Evolutionary conservation across 148 eudicot genomes (phyloP).

Genomic region (Polygonum maritimum): DNA sequence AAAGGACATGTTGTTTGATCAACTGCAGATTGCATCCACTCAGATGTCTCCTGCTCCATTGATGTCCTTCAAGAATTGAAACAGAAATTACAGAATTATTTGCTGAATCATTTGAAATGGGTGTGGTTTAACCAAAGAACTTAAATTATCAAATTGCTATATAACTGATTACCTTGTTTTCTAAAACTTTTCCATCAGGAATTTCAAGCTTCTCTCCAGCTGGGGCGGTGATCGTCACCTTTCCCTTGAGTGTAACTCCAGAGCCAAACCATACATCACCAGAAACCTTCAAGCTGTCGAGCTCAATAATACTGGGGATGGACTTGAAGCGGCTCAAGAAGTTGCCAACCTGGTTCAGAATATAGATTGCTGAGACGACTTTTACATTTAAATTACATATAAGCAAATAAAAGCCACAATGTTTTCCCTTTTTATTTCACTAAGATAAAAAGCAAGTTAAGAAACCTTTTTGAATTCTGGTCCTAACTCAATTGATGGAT

Average conservation of each 20-base stretch:
- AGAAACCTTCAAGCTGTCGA: conserved; percentile 83
- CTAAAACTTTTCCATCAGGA: conserved; percentile 73
- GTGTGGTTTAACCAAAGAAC: neutral
- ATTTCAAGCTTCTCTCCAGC: conserved; percentile 78
- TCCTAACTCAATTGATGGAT: conserved; percentile 94
- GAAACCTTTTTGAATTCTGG: conserved; percentile 96
- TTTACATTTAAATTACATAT: neutral
- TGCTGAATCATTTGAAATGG: neutral
- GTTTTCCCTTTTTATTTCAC: neutral
- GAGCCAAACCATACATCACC: conserved; percentile 95
- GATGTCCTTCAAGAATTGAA: neutral
- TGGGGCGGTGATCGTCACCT: conserved; percentile 60
- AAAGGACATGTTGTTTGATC: neutral
- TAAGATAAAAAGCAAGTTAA: conserved; percentile 3
- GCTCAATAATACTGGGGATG: conserved; percentile 83
- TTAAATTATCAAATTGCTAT: neutral
- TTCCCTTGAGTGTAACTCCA: conserved; percentile 77
- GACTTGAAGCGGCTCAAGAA: conserved; percentile 92
- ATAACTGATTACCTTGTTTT: conserved; percentile 46
- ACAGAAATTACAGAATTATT: neutral
- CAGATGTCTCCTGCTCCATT: conserved; percentile 11
- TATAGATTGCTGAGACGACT: neutral
- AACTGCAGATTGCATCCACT: neutral
- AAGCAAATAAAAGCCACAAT: neutral
- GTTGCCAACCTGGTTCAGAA: conserved; percentile 49